phyloP scores from a whole-genome alignment of 345 rosid species.

The Lenwebbia sp. region DNA sequence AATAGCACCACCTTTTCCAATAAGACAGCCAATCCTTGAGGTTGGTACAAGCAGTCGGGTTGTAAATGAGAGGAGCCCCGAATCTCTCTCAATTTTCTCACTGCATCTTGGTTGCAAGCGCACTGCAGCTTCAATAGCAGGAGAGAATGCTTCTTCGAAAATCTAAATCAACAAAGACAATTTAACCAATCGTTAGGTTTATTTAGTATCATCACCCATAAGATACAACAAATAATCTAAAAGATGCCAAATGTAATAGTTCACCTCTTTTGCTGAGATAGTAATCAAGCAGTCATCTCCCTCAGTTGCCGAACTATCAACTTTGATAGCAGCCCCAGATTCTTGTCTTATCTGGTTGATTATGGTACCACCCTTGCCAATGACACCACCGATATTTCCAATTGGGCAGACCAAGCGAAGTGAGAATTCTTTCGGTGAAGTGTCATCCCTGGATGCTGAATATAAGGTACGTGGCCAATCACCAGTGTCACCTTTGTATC shows the following conservation, averaged over 20 bases:
- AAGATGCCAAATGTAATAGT: neutral
- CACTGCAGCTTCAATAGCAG: slow-evolving; percentile 81
- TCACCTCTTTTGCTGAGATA: slow-evolving; percentile 88
- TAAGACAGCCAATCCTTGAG: slow-evolving; percentile 88
- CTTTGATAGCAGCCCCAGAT: slow-evolving; percentile 73
- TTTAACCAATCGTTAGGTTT: neutral
- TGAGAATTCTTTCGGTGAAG: slow-evolving; percentile 59
- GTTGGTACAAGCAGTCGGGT: slow-evolving; percentile 91
- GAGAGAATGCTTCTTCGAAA: slow-evolving; percentile 79
- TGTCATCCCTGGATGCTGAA: slow-evolving; percentile 77
- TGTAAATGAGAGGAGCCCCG: slow-evolving; percentile 80
- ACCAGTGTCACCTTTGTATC: slow-evolving; percentile 66
- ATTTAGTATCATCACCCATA: neutral
- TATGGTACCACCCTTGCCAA: slow-evolving; percentile 88
- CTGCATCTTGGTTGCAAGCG: slow-evolving; percentile 91
- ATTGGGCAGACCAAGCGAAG: slow-evolving; percentile 71
- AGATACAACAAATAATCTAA: neutral
- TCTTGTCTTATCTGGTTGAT: slow-evolving; percentile 95
- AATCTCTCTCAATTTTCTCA: slow-evolving; percentile 89
- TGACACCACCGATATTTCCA: slow-evolving; percentile 82
- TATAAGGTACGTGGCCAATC: slow-evolving; percentile 78
- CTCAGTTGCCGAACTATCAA: slow-evolving; percentile 74
- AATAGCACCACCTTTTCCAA: slow-evolving; percentile 90
- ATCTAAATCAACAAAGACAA: slow-evolving; percentile 22
- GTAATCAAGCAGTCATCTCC: slow-evolving; percentile 87